Evolutionary conservation across 2,329 filamentous ascomycete species (phyloP), one percentile per base, ranked within the genome.

Genomic region (Penicillium verrucosum): DNA sequence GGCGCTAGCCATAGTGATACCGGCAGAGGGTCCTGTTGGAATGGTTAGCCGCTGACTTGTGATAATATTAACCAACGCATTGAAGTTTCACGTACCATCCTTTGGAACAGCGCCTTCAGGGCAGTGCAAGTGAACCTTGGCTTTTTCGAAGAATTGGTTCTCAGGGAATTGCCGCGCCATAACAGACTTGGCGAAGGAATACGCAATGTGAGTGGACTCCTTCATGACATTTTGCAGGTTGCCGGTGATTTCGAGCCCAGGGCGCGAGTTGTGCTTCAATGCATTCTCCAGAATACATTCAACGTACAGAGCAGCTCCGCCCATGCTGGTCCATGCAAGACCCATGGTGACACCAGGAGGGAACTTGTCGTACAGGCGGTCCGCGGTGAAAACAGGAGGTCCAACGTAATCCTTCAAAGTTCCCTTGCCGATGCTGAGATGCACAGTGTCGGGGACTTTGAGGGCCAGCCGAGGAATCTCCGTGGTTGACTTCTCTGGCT

Each of bases 191-290:
- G 91, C 88, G 70, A 96, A 99, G 0, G 91, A 96, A 79, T 99
- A 97, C 45, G 94, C 95, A 63, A 99, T 97, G 2, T 86, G 82
- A 0, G 92, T 94, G 2, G 92, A 97, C 77, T 99, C 94, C 77
- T 97, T 97, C 95, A 99, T 99, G 38, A 99, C 94, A 16, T 85
- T 85, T 79, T 96, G 94, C 47, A 99, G 82, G 71, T 97, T 97
- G 57, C 94, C 94, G 0, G 94, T 99, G 58, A 92, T 92, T 70
- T 96, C 90, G 42, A 99, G 81, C 18, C 89, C 85, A 7, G 93
- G 89, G 18, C 88, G 83, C 27, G 90, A 93, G 56, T 83, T 82
- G 29, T 87, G 82, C 11, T 85, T 85, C 46, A 97, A 82, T 0
- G 89, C 85, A 58, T 87, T 89, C 72, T 99, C 92, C 50, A 99